Evolutionary conservation across 2,329 filamentous ascomycete species (phyloP).

Genomic region (Pyrenophora seminiperda): DNA sequence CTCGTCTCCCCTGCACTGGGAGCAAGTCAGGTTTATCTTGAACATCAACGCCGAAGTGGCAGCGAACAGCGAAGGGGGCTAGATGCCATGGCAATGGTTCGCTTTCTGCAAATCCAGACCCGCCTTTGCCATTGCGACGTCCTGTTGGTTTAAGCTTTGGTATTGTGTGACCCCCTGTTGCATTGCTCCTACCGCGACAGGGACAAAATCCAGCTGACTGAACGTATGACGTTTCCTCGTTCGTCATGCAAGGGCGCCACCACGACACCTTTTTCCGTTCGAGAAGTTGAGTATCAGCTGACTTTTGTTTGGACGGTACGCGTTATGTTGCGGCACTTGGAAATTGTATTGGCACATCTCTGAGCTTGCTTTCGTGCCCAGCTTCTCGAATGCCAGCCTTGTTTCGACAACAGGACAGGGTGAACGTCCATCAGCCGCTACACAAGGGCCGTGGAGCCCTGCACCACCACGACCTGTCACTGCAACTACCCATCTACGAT

Average conservation of each 20-base stretch:
- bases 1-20: slow-evolving; percentile 27
- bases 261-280: neutral
- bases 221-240: neutral
- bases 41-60: slow-evolving; percentile 7
- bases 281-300: neutral
- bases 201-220: neutral
- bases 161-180: neutral
- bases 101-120: neutral
- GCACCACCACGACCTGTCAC: slow-evolving; percentile 17
- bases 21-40: slow-evolving; percentile 11
- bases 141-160: neutral
- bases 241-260: slow-evolving; percentile 1
- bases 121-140: neutral
- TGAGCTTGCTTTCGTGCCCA: neutral
- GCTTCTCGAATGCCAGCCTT: slow-evolving; percentile 13
- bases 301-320: neutral
- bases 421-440: slow-evolving; percentile 1
- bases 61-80: slow-evolving; percentile 9
- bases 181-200: neutral
- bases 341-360: neutral
- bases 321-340: neutral
- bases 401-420: neutral
- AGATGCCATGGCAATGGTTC: slow-evolving; percentile 5
- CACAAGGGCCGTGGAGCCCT: slow-evolving; percentile 18
- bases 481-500: slow-evolving; percentile 15